Base-by-base conservation (phyloP, 805 yeast species). In the Blastobotrys americana region DNA sequence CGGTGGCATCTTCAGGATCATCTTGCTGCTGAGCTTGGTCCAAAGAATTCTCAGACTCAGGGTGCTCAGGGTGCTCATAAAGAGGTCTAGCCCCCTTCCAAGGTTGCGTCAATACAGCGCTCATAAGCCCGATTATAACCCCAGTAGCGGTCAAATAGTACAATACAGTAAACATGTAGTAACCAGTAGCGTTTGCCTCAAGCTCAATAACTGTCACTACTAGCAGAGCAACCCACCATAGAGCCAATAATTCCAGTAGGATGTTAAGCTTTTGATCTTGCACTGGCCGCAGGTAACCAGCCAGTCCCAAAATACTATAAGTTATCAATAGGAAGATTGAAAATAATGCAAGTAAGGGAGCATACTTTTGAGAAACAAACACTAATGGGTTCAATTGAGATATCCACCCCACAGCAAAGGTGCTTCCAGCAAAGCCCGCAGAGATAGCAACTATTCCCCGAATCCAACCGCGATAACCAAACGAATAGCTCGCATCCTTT, bases 381-480 rank as follows among this genome's bases (percentile, higher is more conserved):
- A 78, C 55, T 43, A 69, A 59, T 3, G 80, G 79, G 65, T 77
- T 75, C 41, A 58, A 45, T 27, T 60, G 47, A 52, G 63, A 50
- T 50, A 80, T 53, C 59, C 72, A 56, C 52, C 71, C 56, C 52
- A 73, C 58, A 9, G 68, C 57, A 38, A 64, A 52, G 27, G 55
- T 53, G 0, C 74, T 59, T 10, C 67, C 51, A 13, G 69, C 52
- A 9, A 63, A 53, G 0, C 90, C 74, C 5, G 74, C 42, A 0
- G 59, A 55, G 15, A 81, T 53, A 16, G 88, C 70, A 3, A 80
- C 34, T 1, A 95, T 89, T 27, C 80, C 70, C 52, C 88, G 72
- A 17, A 76, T 50, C 70, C 75, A 71, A 3, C 61, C 54, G 3
- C 57, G 48, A 51, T 73, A 64, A 1, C 75, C 73, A 35, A 73